Evolutionary conservation across 1,284 basidiomycete species (phyloP).

Genomic region (Boletellus deceptivus): DNA sequence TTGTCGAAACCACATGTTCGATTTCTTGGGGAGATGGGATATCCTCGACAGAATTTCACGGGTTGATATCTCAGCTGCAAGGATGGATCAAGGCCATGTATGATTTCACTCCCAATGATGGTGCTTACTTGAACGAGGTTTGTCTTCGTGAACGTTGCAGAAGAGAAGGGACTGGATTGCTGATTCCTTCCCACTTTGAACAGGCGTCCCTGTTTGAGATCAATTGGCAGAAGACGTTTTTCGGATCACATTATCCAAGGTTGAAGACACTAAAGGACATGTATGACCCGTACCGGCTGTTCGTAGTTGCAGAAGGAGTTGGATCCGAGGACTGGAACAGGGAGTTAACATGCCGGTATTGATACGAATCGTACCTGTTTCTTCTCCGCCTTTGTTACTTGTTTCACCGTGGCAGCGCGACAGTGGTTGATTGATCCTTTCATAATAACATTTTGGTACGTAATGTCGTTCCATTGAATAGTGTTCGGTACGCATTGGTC

Average conservation of each 20-base stretch:
- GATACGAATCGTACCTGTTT: not conserved
- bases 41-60: slow-evolving; percentile 27
- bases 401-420: too few species aligned
- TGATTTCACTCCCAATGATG: too few species aligned
- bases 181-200: not conserved
- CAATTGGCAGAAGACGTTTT: not conserved
- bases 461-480: too few species aligned
- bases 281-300: slow-evolving; percentile 28
- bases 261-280: slow-evolving; percentile 39
- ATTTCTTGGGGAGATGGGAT: slow-evolving; percentile 36
- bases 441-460: too few species aligned
- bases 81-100: slow-evolving; percentile 22
- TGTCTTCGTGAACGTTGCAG: too few species aligned
- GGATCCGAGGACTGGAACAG: slow-evolving; percentile 41
- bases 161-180: too few species aligned
- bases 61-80: slow-evolving; percentile 25
- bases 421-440: too few species aligned
- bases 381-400: too few species aligned
- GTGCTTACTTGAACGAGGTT: too few species aligned
- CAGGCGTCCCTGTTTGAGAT: slow-evolving; percentile 36
- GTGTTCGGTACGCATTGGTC: too few species aligned
- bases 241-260: slow-evolving; percentile 27
- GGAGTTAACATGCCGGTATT: slow-evolving; percentile 22
- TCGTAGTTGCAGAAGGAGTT: slow-evolving; percentile 45
- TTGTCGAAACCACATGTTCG: slow-evolving; percentile 31